Conservation (phyloP, 2,329 filamentous ascomycete genomes). For the Aspergillus bombycis region DNA sequence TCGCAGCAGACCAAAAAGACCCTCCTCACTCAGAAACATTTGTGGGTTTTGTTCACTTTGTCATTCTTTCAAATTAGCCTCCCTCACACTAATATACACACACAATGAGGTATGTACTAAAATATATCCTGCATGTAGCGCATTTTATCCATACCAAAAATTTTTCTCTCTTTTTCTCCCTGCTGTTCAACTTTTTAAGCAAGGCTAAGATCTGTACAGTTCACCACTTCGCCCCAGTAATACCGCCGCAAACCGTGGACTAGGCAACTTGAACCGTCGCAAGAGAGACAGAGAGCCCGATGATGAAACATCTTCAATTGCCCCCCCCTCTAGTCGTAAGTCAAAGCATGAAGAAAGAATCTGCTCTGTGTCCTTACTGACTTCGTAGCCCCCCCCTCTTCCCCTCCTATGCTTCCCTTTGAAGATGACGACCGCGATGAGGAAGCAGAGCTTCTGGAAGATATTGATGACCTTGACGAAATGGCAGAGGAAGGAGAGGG, state of each 20-base stretch:
- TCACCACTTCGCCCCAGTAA: conserved; percentile 81
- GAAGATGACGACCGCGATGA: conserved; percentile 52
- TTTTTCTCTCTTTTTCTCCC: background rate
- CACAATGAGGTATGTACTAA: conserved; percentile 35
- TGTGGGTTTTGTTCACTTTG: conserved; percentile 10
- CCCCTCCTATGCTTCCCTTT: conserved; percentile 60
- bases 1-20: conserved; percentile 18
- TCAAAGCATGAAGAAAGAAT: conserved; percentile 23
- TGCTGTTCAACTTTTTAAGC: conserved; percentile 1
- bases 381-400: conserved; percentile 55
- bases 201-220: conserved; percentile 50
- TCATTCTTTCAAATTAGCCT: conserved; percentile 8
- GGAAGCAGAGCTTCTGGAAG: conserved; percentile 62
- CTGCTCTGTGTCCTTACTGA: conserved; percentile 17
- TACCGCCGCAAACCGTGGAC: conserved; percentile 80
- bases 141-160: background rate
- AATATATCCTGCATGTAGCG: background rate
- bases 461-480: conserved; percentile 70
- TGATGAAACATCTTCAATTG: conserved; percentile 62
- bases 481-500: conserved; percentile 71
- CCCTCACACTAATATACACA: conserved; percentile 18
- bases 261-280: conserved; percentile 55
- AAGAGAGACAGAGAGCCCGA: conserved; percentile 70
- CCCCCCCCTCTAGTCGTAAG: conserved; percentile 66
- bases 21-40: conserved; percentile 15